A percentile compares a stretch with the other conserved stretches of the same genome.
Conservation (phyloP, 345 rosid species). For the Erysimum cheiranthoides region DNA sequence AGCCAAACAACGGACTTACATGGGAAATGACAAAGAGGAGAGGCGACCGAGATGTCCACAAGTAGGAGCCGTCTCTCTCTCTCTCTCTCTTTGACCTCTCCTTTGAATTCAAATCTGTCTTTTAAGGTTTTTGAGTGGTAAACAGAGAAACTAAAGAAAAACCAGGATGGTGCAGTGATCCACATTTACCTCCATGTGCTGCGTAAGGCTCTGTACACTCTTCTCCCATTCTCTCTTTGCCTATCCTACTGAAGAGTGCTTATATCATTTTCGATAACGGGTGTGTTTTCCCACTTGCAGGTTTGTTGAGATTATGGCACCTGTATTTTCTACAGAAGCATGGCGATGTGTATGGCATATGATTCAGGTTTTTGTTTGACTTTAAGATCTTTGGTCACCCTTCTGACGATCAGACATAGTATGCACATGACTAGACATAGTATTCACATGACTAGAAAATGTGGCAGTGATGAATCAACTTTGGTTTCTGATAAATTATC, state of each 20-base stretch:
- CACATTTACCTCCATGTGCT: conserved; percentile 94
- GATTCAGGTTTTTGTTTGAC: conserved; percentile 73
- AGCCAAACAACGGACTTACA: conserved; percentile 84
- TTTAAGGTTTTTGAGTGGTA: conserved; percentile 31
- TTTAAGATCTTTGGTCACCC: conserved; percentile 28
- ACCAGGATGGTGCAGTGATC: conserved; percentile 91
- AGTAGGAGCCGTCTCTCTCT: conserved; percentile 54
- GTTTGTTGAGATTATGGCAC: conserved; percentile 99
- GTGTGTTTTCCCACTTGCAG: conserved; percentile 52
- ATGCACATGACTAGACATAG: background rate
- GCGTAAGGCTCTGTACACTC: conserved; percentile 57
- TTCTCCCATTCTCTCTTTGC: background rate
- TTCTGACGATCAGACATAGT: background rate
- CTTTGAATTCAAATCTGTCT: background rate
- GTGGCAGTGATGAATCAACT: background rate
- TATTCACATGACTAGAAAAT: conserved; percentile 12
- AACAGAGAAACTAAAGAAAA: conserved; percentile 79
- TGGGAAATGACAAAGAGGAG: conserved; percentile 99
- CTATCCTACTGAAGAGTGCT: conserved; percentile 12
- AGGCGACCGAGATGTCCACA: conserved; percentile 90
- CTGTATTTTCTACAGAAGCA: conserved; percentile 87
- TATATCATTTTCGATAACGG: background rate
- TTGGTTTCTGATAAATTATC: background rate
- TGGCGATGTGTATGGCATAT: conserved; percentile 98
- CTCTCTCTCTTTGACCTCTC: background rate